Base-by-base conservation (phyloP, 1,139 yeast species). In the Williopsis jadinii region DNA sequence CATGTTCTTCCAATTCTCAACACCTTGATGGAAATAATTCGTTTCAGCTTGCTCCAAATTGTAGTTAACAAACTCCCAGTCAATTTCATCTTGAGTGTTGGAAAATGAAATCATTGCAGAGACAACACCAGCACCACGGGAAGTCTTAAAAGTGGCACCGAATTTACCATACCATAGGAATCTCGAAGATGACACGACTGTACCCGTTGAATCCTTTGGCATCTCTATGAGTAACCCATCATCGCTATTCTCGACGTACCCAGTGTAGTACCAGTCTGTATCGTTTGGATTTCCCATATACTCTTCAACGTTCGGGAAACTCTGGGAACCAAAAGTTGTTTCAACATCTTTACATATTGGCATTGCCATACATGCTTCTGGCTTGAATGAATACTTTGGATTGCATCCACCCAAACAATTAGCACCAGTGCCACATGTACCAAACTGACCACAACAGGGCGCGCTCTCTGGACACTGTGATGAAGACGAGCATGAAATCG, bases 121-220 rank as follows among this genome's bases (percentile, higher is more conserved):
- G 48, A 88, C 77, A 38, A 88, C 95, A 67, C 97, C 97, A 29
- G 64, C 69, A 41, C 76, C 77, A 56, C 77, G 85, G 1, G 95
- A 82, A 2, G 94, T 70, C 63, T 83, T 85, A 53, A 87, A 55
- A 29, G 70, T 75, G 35, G 85, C 82, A 34, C 78, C 66, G 33
- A 86, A 73, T 58, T 80, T 84, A 43, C 97, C 97, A 62, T 84
- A 88, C 95, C 95, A 88, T 42, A 88, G 64, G 61, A 77, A 86
- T 56, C 77, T 73, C 8, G 95, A 76, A 5, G 95, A 83, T 0
- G 95, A 82, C 32, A 88, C 60, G 41, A 87, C 92, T 9, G 95
- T 76, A 80, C 96, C 96, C 40, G 77, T 70, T 13, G 87, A 64
- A 43, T 77, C 60, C 49, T 80, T 72, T 36, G 92, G 92, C 95